Percentiles rank a stretch among this genome's conserved stretches.
phyloP scores from a whole-genome alignment of 2,329 filamentous ascomycete species.

The Hypoxylon sp. region DNA sequence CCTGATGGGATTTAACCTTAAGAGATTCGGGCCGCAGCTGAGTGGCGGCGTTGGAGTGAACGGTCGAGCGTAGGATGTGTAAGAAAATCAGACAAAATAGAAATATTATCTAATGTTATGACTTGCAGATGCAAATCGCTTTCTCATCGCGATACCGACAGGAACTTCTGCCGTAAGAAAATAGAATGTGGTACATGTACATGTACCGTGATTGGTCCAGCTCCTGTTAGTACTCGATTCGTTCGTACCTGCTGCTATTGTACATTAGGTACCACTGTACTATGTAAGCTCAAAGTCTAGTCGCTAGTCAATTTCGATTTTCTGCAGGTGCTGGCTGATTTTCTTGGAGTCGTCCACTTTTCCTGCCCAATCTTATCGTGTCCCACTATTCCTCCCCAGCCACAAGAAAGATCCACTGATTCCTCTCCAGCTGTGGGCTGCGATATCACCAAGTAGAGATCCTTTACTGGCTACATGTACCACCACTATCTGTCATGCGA shows the following conservation, averaged over 20 bases:
- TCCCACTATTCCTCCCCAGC: constrained; percentile 16
- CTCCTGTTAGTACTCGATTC: not conserved
- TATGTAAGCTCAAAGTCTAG: too few species aligned
- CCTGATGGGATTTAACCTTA: constrained; percentile 40
- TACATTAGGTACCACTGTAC: constrained; percentile 6
- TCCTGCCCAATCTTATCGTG: constrained; percentile 16
- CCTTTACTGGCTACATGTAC: constrained; percentile 7
- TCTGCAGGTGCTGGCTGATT: constrained; percentile 21
- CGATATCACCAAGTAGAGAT: constrained; percentile 17
- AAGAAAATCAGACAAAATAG: constrained; percentile 13
- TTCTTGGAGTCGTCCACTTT: constrained; percentile 18
- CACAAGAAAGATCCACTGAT: constrained; percentile 17
- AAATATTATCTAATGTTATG: constrained; percentile 27
- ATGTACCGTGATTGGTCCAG: not conserved
- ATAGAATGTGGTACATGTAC: constrained; percentile 7
- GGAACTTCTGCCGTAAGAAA: constrained; percentile 16
- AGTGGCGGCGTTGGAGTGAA: not conserved
- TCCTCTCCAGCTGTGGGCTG: constrained; percentile 9
- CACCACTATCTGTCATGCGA: constrained; percentile 27
- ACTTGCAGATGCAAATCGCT: constrained; percentile 39
- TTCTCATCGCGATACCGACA: constrained; percentile 38
- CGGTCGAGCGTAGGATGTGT: not conserved
- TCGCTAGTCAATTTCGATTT: too few species aligned
- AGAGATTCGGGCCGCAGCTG: constrained; percentile 39
- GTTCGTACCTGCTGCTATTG: not conserved